Conservation (phyloP, 164 flowering plant species). For the Dillenia suffruticosa region DNA sequence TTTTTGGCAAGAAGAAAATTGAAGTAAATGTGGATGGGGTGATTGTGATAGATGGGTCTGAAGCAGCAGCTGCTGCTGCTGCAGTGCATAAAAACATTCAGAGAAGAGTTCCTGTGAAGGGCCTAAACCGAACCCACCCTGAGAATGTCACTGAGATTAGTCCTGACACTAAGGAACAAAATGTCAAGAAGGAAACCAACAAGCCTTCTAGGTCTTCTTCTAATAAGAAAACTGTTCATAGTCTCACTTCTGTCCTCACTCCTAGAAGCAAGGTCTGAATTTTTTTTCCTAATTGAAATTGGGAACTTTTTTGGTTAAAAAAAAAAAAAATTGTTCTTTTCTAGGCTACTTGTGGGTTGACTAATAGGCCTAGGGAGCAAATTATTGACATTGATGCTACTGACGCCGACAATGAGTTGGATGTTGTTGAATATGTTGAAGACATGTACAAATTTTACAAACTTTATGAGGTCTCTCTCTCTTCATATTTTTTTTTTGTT, state of each 20-base stretch:
- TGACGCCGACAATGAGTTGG: constrained; percentile 38
- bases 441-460: constrained; percentile 54
- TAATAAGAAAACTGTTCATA: constrained; percentile 34
- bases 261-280: constrained; percentile 83
- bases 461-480: constrained; percentile 25
- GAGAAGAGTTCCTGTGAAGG: constrained; percentile 37
- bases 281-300: too few relatives aligned
- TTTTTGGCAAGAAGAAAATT: constrained; percentile 36
- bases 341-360: constrained; percentile 71
- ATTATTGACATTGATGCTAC: constrained; percentile 35
- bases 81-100: too few relatives aligned
- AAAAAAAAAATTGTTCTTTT: background rate
- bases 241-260: constrained; percentile 66
- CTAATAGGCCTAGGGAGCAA: constrained; percentile 48
- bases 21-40: constrained; percentile 34
- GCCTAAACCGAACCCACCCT: constrained; percentile 17
- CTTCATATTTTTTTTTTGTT: background rate
- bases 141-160: constrained; percentile 51
- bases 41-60: constrained; percentile 8
- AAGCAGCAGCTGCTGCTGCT: background rate
- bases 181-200: constrained; percentile 6
- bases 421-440: constrained; percentile 50
- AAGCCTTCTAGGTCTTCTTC: constrained; percentile 3
- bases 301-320: too few relatives aligned
- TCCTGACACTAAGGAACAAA: constrained; percentile 20